Evolutionary conservation across 768 basidiomycete genomes (phyloP), one percentile per base, ranked within the genome.

Genomic region (Mycena olivaceomarginata): DNA sequence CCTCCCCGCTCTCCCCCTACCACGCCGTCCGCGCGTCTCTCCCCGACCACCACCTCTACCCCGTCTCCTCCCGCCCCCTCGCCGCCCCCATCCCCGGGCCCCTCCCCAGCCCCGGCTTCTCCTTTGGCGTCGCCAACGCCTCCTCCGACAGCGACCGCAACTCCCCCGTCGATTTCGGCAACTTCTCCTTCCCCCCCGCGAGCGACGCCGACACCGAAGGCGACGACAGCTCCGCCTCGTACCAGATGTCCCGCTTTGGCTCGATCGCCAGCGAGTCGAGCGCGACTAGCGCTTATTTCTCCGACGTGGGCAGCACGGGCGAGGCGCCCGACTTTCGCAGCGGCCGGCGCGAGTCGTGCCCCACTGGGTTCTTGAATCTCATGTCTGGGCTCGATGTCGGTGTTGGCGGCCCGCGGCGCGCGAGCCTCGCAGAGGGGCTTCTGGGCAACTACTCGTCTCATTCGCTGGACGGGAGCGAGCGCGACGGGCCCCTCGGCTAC

Each of bases 181-280:
- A 89, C 2, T 91, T 89, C 83, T 84, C 80, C 77, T 92, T 89
- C 85, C 88, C 83, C 74, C 88, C 84, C 41, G 84, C 63, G 4
- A 65, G 86, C 70, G 92, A 92, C 66, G 85, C 88, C 37, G 92
- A 93, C 64, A 84, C 85, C 10, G 91, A 93, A 69, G 43, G 43
- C 43, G 92, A 92, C 70, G 88, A 88, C 64, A 81, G 80, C 65
- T 89, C 91, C 25, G 86, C 86, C 22, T 89, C 90, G 15, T 92
- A 90, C 76, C 88, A 87, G 53, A 86, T 87, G 65, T 90, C 92
- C 43, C 85, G 93, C 77, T 94, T 93, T 80, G 89, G 92, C 5
- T 94, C 93, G 4, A 89, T 93, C 74, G 89, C 90, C 5, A 93
- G 92, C 81, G 92, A 93, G 63, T 90, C 92, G 0, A 91, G 90